Base-by-base conservation (phyloP, 73 alveolate genomes). In the Blepharisma japonicum region DNA sequence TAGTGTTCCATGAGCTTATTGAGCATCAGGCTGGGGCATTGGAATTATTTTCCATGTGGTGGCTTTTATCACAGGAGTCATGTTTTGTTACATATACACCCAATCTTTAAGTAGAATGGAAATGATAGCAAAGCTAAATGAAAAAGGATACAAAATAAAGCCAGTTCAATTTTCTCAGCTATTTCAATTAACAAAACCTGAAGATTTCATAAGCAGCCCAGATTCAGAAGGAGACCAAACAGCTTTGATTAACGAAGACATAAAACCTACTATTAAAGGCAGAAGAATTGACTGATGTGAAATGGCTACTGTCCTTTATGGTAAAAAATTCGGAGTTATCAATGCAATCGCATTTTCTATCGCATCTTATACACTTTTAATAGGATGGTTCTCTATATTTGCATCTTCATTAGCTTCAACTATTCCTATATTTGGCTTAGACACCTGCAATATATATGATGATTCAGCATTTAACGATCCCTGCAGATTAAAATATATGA, bases 1-100 rank as follows among this genome's bases (percentile, higher is more conserved):
- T 20, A 38, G 72, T 20, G 72, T 21, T 7, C 72, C 72, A 9
- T 56, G 72, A 38, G 72, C 45, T 20, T 56, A 7, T 21, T 8
- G 7, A 7, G 46, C 7, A 20, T 8, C 72, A 6, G 72, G 72
- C 46, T 56, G 72, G 72, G 72, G 8, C 6, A 7, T 56, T 14
- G 6, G 46, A 7, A 7, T 56, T 6, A 6, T 56, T 56, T 20
- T 56, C 6, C 18, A 8, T 7, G n/a, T n/a, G n/a, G n/a, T n/a
- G n/a, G 72, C 46, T 7, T 38, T 56, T 6, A 20, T 56, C 7
- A 6, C 46, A 8, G 18, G 7, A 38, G 18, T 56, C 42, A 7
- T 38, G 6, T 21, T 56, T 7, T 8, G 72, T 7, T 21, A 14
- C 25, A 56, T 56, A 7, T 8, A 7, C 46, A 8, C 18, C 9